Base-by-base conservation (phyloP, 352 stramenopile genomes). In the Elongisporangium prolatum region DNA sequence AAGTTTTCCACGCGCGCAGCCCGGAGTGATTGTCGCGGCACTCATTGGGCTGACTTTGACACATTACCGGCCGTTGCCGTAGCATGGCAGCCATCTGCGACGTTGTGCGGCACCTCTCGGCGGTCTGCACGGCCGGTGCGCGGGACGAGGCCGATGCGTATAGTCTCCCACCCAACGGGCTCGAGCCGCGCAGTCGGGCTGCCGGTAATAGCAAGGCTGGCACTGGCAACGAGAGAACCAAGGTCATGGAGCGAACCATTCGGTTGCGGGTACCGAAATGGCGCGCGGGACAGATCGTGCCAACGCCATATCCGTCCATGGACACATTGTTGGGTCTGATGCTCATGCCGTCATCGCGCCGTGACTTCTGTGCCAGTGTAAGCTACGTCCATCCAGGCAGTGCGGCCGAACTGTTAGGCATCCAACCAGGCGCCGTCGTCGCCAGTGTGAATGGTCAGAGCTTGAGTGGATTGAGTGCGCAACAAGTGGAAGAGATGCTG, bases 341-440 rank as follows among this genome's bases (percentile, higher is more conserved):
- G 50, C 66, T 91, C 4, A 71, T 80, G 48, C 65, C 75, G 25
- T 91, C 82, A 13, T 74, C 67, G 11, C 74, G 77, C 6, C 67
- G 71, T 6, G 82, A 89, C 61, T 91, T 79, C 66, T 75, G 80
- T 44, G 77, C 70, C 22, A 80, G 75, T 48, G 80, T 89, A 20
- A 86, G 89, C 50, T 86, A 84, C 59, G 81, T 93, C 0, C 59
- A 77, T 4, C 71, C 74, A 1, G 76, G 68, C 0, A 86, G 71
- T 17, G 60, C 73, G 16, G 84, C 84, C 0, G 75, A 87, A 25
- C 52, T 59, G n/a, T 52, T 77, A 1, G 76, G 73, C 3, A 72
- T 93, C 21, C 67, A 75, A 21, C 66, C 70, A 4, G 84, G 67
- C 20, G 78, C 84, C 3, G 57, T 91, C 10, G 69, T 93, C 24